Conservation (phyloP, 192 early-diverging fungal species). For the Coemansia sp. region DNA sequence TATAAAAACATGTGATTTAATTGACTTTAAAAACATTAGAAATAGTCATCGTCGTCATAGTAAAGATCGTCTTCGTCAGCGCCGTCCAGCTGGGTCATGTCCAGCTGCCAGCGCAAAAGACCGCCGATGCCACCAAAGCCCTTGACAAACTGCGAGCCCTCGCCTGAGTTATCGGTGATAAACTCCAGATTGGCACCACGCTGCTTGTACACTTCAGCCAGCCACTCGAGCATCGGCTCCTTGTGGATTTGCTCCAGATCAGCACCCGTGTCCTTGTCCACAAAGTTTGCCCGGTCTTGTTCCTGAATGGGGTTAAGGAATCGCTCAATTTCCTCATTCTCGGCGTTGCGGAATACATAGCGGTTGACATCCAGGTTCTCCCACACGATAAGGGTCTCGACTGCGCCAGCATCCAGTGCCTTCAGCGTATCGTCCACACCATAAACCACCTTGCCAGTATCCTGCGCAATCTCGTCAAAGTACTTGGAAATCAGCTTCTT, state of each 20-base stretch:
- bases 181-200: conserved; percentile 92
- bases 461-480: conserved; percentile 96
- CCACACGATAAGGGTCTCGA: conserved; percentile 98
- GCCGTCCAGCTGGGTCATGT: conserved; percentile 67
- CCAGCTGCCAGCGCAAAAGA: conserved; percentile 92
- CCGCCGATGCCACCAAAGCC: conserved; percentile 99
- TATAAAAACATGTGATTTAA: conserved; percentile 1
- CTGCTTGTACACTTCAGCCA: conserved; percentile 96
- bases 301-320: conserved; percentile 87
- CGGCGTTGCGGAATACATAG: conserved; percentile 72
- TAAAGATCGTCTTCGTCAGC: conserved; percentile 68
- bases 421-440: conserved; percentile 95
- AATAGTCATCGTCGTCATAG: conserved; percentile 21
- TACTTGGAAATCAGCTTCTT: conserved; percentile 94
- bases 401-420: conserved; percentile 94
- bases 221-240: conserved; percentile 91
- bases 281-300: conserved; percentile 69
- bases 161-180: conserved; percentile 92
- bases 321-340: conserved; percentile 64
- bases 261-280: conserved; percentile 61
- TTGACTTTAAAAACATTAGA: conserved; percentile 4
- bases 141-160: conserved; percentile 96
- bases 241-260: conserved; percentile 84
- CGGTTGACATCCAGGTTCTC: conserved; percentile 87
- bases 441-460: conserved; percentile 95